phyloP scores from a whole-genome alignment of 139 green algal genomes.

The Chlamydomonas asymmetrica region DNA sequence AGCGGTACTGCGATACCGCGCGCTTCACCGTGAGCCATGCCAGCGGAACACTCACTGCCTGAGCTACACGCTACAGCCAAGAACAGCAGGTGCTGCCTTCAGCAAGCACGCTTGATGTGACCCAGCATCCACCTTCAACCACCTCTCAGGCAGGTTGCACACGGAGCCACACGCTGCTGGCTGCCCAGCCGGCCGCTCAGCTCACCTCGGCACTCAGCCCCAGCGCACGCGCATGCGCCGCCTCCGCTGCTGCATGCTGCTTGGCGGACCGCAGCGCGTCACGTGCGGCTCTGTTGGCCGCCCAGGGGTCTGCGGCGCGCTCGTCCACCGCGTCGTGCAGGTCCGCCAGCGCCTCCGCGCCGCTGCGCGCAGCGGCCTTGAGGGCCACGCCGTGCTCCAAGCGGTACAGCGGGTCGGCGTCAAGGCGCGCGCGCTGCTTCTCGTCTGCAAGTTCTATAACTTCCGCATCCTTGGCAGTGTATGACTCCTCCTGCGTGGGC shows the following conservation, averaged over 20 bases:
- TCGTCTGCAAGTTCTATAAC: slow-evolving; percentile 63
- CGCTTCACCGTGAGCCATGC: no score
- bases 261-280: slow-evolving; percentile 34
- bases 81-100: no score
- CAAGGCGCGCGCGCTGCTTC: slow-evolving; percentile 49
- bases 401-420: slow-evolving; percentile 51
- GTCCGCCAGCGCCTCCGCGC: slow-evolving; percentile 30
- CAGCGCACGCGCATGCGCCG: slow-evolving; percentile 47
- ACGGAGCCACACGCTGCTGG: no score
- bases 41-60: no score
- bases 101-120: no score
- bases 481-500: slow-evolving; percentile 60
- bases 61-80: no score
- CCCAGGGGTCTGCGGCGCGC: slow-evolving; percentile 47
- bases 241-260: slow-evolving; percentile 27
- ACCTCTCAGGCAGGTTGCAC: no score
- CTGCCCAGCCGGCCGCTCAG: no score
- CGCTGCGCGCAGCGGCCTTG: slow-evolving; percentile 25
- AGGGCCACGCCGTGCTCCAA: slow-evolving; percentile 53
- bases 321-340: slow-evolving; percentile 44
- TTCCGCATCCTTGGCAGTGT: slow-evolving; percentile 59
- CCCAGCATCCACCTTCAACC: no score
- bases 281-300: slow-evolving; percentile 59
- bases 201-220: slow-evolving; percentile 61
- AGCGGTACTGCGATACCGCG: no score